Percentiles rank a stretch among this genome's conserved stretches.
These are phyloP conservation scores for Carex parvula DNA, from an alignment of 176 grass and related monocot genomes.

Conservation along the genomic window DNA sequence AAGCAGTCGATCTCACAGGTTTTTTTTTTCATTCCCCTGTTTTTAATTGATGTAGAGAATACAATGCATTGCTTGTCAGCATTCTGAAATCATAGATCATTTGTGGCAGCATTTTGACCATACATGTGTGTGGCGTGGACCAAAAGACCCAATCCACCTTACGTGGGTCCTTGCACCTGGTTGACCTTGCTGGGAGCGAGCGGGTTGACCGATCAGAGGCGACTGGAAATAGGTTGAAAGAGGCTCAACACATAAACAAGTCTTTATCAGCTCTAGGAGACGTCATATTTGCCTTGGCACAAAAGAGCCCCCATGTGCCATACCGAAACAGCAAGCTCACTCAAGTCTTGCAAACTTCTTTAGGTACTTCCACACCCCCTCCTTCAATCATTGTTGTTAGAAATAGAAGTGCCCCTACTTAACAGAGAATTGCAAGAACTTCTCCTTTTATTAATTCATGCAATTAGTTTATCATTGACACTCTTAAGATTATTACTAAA, in stretches of 20 bases:
- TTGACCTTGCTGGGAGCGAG: conserved; percentile 90
- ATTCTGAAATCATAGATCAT: conserved; percentile 14
- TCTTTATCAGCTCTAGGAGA: conserved; percentile 79
- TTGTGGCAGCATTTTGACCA: conserved; percentile 63
- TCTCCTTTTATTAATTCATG: neutral
- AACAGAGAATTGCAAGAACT: neutral
- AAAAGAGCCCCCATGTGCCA: conserved; percentile 67
- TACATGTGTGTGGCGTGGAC: conserved; percentile 66
- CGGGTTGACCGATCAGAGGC: conserved; percentile 71
- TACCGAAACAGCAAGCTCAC: conserved; percentile 93
- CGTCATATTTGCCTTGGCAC: conserved; percentile 80
- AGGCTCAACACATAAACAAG: conserved; percentile 90
- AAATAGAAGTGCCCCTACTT: neutral
- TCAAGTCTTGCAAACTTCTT: conserved; percentile 78
- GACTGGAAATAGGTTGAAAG: conserved; percentile 79
- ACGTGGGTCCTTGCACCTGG: conserved; percentile 65
- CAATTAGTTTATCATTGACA: neutral
- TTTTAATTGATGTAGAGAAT: conserved; percentile 12
- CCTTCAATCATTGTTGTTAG: neutral
- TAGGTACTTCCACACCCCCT: conserved; percentile 40
- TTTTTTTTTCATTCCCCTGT: neutral
- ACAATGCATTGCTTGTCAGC: neutral
- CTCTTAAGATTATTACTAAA: neutral
- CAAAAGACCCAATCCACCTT: conserved; percentile 47
- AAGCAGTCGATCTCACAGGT: conserved; percentile 94